Percentiles rank a stretch among this genome's conserved stretches.
Conservation (phyloP, 2,329 filamentous ascomycete genomes). For the Paecilomyces variotii region DNA sequence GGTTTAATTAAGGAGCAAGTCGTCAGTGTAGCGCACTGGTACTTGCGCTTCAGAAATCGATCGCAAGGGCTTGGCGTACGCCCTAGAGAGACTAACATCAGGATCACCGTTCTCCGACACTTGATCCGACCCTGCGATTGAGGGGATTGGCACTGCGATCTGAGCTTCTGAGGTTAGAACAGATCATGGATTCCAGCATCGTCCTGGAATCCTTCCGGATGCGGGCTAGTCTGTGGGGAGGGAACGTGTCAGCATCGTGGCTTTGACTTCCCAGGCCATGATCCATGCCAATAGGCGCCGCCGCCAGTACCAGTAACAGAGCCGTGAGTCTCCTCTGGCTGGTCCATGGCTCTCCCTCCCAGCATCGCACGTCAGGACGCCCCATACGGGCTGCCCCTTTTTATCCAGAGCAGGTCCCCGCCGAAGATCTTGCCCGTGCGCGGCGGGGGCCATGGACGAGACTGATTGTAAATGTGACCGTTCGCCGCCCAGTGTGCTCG, state of each 20-base stretch:
- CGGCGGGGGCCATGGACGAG: background rate
- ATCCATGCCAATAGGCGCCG: background rate
- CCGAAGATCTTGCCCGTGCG: background rate
- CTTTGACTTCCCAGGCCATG: background rate
- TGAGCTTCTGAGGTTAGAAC: background rate
- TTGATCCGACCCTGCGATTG: conserved; percentile 8
- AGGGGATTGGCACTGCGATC: conserved; percentile 2
- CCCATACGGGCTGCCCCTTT: background rate
- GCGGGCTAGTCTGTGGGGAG: background rate
- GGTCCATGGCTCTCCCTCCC: background rate
- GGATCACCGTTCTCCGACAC: conserved; percentile 14
- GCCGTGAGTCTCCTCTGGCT: background rate
- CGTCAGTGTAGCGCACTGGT: conserved; percentile 20
- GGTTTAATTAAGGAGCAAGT: conserved; percentile 34
- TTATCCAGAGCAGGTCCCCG: background rate
- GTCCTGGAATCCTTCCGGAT: background rate
- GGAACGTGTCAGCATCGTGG: conserved; percentile 3
- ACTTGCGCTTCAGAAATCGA: conserved; percentile 8
- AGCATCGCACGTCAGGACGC: background rate
- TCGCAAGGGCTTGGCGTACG: conserved; percentile 15
- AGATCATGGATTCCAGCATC: conserved; percentile 1
- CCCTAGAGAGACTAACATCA: conserved; percentile 11
- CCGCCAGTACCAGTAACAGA: background rate
- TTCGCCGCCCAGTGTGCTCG: background rate
- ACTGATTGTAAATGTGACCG: background rate